phyloP scores from a whole-genome alignment of 805 yeast species.

The Candida hungchunana region DNA sequence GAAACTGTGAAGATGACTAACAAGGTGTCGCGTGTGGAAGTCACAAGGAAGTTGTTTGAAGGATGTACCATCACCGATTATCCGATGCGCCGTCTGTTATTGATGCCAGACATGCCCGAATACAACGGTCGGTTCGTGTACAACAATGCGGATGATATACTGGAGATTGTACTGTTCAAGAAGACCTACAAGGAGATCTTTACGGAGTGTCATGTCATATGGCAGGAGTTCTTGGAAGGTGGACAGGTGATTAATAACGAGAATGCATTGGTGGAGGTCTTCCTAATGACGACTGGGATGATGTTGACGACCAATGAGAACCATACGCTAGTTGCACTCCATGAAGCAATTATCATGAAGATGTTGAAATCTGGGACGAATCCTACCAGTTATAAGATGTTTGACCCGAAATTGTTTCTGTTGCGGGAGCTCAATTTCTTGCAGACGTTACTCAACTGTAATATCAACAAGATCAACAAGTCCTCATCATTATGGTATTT shows the following conservation, averaged over 20 bases:
- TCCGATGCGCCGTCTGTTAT: slow-evolving; percentile 8
- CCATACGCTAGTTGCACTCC: slow-evolving; percentile 30
- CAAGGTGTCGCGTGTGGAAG: too few species aligned
- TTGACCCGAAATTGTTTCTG: slow-evolving; percentile 14
- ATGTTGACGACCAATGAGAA: slow-evolving; percentile 35
- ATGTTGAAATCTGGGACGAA: slow-evolving; percentile 6
- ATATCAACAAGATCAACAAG: slow-evolving; percentile 32
- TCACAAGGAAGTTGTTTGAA: slow-evolving; percentile 13
- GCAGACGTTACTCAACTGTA: slow-evolving; percentile 28
- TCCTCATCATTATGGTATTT: slow-evolving; percentile 36
- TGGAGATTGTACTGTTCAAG: slow-evolving; percentile 35
- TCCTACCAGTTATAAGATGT: neutral
- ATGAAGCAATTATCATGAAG: slow-evolving; percentile 24
- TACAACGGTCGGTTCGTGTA: slow-evolving; percentile 9
- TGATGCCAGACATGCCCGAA: slow-evolving; percentile 12
- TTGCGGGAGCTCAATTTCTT: slow-evolving; percentile 19
- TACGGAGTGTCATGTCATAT: slow-evolving; percentile 28
- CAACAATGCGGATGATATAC: slow-evolving; percentile 4
- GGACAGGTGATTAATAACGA: slow-evolving; percentile 11
- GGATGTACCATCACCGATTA: slow-evolving; percentile 8
- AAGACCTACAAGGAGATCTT: slow-evolving; percentile 27
- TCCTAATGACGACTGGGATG: slow-evolving; percentile 30
- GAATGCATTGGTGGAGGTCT: slow-evolving; percentile 10
- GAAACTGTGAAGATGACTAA: too few species aligned
- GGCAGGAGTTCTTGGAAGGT: slow-evolving; percentile 9